These are phyloP conservation scores for Dipteronia sinensis DNA, from an alignment of 345 rosid species.

Conservation along the genomic window DNA sequence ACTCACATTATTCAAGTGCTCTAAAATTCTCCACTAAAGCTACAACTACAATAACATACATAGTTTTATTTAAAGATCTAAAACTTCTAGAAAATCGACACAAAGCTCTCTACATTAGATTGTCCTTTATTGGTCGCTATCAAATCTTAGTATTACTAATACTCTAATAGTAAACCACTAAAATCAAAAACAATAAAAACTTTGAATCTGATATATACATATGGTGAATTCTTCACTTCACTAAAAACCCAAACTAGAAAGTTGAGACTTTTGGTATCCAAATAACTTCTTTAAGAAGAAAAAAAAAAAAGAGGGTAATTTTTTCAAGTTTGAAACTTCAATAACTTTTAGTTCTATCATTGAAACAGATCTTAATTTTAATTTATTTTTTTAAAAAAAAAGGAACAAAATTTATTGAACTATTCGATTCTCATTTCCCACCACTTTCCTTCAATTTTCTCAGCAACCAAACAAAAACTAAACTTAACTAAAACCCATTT, in stretches of 20 bases:
- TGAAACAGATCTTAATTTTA: conserved; percentile 3
- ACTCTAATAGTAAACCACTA: background rate
- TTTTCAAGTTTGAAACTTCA: background rate
- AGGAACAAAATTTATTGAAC: background rate
- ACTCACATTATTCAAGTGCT: conserved; percentile 33
- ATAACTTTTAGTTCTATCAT: background rate
- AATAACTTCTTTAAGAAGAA: background rate
- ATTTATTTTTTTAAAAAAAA: background rate
- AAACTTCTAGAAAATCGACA: conserved; percentile 11
- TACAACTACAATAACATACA: background rate
- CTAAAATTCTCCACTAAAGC: conserved; percentile 35
- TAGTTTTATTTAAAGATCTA: conserved; percentile 2
- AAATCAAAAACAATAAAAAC: background rate
- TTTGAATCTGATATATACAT: conserved; percentile 8
- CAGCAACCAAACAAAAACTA: conserved; percentile 34
- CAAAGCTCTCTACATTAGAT: conserved; percentile 2
- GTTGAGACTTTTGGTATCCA: background rate
- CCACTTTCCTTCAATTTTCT: conserved; percentile 11
- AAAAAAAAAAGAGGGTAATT: too few relatives aligned
- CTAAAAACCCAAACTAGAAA: background rate
- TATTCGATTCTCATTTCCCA: background rate
- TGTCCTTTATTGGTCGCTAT: background rate
- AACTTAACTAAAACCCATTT: background rate
- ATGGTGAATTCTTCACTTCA: background rate
- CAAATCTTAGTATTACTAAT: conserved; percentile 3